These are phyloP conservation scores for Grosmannia penicillata DNA, from an alignment of 2,329 filamentous ascomycete genomes.

Conservation along the genomic window DNA sequence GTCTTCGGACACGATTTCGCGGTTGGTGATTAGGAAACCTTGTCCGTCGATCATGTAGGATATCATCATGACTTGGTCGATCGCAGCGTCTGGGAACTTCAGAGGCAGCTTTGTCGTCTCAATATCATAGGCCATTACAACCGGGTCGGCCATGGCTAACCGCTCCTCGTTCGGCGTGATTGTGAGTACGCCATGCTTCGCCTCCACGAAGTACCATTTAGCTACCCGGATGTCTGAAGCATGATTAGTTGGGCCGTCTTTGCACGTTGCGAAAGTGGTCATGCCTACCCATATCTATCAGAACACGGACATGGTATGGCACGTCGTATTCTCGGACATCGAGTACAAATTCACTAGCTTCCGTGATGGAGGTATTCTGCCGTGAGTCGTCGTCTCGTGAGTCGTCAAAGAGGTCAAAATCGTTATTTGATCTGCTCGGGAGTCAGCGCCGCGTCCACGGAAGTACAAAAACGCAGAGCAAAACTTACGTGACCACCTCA, in stretches of 20 bases:
- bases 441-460: too few relatives aligned
- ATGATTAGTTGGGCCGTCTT: background rate
- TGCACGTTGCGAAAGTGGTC: too few relatives aligned
- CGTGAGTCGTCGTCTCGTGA: constrained; percentile 67
- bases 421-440: constrained; percentile 35
- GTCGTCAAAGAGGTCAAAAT: constrained; percentile 90
- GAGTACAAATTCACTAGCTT: constrained; percentile 93
- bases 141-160: constrained; percentile 79
- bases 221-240: constrained; percentile 74
- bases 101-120: constrained; percentile 91
- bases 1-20: constrained; percentile 94
- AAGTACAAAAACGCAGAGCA: background rate
- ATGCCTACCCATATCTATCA: constrained; percentile 71
- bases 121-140: constrained; percentile 99
- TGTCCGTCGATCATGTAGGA: constrained; percentile 99
- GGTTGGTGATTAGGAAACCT: constrained; percentile 93
- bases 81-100: constrained; percentile 88
- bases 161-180: constrained; percentile 76
- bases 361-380: constrained; percentile 58
- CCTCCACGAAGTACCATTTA: constrained; percentile 93
- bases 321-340: constrained; percentile 99
- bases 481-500: constrained; percentile 70
- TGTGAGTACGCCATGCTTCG: constrained; percentile 79
- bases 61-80: constrained; percentile 99
- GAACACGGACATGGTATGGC: constrained; percentile 96